Evolutionary conservation across 306 rosid genomes (phyloP).

Genomic region (Sesbania bispinosa): DNA sequence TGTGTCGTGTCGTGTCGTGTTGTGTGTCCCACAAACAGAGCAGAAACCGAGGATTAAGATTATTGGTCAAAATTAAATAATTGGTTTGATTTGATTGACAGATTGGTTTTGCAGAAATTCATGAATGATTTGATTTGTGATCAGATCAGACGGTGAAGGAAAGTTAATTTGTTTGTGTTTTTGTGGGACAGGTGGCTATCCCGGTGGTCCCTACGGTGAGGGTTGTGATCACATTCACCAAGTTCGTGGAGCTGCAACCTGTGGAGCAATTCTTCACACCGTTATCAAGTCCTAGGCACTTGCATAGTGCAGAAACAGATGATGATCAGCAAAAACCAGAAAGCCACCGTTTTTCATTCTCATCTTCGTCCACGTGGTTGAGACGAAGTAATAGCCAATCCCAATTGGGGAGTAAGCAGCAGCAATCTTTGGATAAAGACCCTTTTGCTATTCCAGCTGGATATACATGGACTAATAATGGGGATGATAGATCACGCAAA

Average conservation of each 20-base stretch:
- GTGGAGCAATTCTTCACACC: constrained; percentile 82
- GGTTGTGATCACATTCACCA: constrained; percentile 92
- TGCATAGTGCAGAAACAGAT: constrained; percentile 37
- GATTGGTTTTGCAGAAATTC: neutral
- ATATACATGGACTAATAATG: constrained; percentile 59
- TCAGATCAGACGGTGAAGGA: neutral
- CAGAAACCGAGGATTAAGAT: neutral
- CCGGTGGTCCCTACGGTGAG: constrained; percentile 97
- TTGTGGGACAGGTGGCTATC: constrained; percentile 71
- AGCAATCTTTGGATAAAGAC: constrained; percentile 48
- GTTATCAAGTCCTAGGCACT: constrained; percentile 71
- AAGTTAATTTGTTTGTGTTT: neutral
- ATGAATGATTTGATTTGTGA: constrained; percentile 21
- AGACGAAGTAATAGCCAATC: constrained; percentile 56
- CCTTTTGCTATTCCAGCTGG: constrained; percentile 88
- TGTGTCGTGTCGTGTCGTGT: neutral
- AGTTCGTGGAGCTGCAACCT: constrained; percentile 83
- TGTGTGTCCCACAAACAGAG: neutral
- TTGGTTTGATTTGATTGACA: constrained; percentile 18
- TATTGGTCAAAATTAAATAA: neutral
- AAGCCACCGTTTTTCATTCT: constrained; percentile 20
- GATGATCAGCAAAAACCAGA: constrained; percentile 35
- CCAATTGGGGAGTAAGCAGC: constrained; percentile 47
- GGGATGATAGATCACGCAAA: constrained; percentile 58
- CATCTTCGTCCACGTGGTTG: constrained; percentile 59